Conservation (phyloP, 257 asterid genomes). For the Solanum chaucha region DNA sequence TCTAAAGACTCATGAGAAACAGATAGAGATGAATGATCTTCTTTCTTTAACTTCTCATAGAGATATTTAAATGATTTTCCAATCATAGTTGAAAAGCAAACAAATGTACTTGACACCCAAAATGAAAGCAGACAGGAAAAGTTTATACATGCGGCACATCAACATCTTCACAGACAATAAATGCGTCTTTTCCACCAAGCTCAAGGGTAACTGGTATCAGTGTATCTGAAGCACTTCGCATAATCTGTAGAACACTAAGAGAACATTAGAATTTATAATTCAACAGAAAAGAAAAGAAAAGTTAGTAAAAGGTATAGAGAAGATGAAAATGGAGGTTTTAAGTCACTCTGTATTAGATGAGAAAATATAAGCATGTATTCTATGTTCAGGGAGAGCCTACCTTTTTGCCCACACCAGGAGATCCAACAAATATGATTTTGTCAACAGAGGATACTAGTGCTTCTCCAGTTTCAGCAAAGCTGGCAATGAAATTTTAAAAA, state of each 20-base stretch:
- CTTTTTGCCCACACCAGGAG: slow-evolving; percentile 96
- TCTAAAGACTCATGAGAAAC: not conserved
- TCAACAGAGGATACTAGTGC: slow-evolving; percentile 89
- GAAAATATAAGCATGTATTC: not conserved
- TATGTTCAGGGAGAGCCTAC: slow-evolving; percentile 13
- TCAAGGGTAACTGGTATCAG: slow-evolving; percentile 93
- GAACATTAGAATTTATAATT: not conserved
- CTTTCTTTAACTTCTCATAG: not conserved
- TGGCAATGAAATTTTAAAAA: slow-evolving; percentile 24
- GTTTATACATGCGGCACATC: slow-evolving; percentile 76
- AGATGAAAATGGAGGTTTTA: not conserved
- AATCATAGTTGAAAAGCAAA: not conserved
- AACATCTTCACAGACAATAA: slow-evolving; percentile 92
- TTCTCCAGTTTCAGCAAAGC: slow-evolving; percentile 99
- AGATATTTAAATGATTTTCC: not conserved
- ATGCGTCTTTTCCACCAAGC: slow-evolving; percentile 98
- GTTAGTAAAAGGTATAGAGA: not conserved
- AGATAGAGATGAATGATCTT: not conserved
- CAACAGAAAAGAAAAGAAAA: not conserved
- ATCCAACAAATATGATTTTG: slow-evolving; percentile 93
- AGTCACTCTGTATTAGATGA: not conserved
- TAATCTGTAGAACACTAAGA: slow-evolving; percentile 47
- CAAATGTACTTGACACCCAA: not conserved
- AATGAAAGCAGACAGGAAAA: not conserved
- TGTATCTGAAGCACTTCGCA: slow-evolving; percentile 83